phyloP scores from a whole-genome alignment of 2,329 filamentous ascomycete genomes.

The Epichloe bromicola region DNA sequence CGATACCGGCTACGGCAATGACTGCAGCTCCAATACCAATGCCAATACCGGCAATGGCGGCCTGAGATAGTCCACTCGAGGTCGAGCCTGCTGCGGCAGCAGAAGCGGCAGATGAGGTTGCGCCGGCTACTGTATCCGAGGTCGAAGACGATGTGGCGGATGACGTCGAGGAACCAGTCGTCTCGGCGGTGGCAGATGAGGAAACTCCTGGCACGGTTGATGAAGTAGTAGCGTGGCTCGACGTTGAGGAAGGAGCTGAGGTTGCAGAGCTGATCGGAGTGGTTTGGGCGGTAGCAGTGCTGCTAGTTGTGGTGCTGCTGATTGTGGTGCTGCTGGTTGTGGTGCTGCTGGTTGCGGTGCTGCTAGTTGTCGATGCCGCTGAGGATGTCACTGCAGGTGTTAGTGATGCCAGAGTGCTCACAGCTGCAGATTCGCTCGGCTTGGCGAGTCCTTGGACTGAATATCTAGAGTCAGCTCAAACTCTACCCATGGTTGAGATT shows the following conservation, averaged over 20 bases:
- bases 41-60: slow-evolving; percentile 36
- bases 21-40: slow-evolving; percentile 31
- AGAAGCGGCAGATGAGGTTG: slow-evolving; percentile 5
- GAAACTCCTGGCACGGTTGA: background rate
- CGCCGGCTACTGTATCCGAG: slow-evolving; percentile 2
- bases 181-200: background rate
- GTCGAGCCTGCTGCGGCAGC: slow-evolving; percentile 2
- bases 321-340: background rate
- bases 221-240: background rate
- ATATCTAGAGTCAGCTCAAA: background rate
- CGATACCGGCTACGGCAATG: slow-evolving; percentile 25
- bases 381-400: background rate
- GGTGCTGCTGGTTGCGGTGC: background rate
- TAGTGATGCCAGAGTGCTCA: background rate
- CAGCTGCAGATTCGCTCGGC: background rate
- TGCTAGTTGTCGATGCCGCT: background rate
- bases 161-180: slow-evolving; percentile 5
- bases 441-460: background rate
- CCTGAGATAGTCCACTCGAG: slow-evolving; percentile 23
- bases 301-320: background rate
- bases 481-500: background rate
- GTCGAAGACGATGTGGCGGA: slow-evolving; percentile 3
- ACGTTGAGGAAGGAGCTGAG: background rate
- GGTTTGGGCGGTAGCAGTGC: background rate
- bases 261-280: background rate